Evolutionary conservation across 2,329 filamentous ascomycete species (phyloP).

Genomic region (Balansia obtecta): DNA sequence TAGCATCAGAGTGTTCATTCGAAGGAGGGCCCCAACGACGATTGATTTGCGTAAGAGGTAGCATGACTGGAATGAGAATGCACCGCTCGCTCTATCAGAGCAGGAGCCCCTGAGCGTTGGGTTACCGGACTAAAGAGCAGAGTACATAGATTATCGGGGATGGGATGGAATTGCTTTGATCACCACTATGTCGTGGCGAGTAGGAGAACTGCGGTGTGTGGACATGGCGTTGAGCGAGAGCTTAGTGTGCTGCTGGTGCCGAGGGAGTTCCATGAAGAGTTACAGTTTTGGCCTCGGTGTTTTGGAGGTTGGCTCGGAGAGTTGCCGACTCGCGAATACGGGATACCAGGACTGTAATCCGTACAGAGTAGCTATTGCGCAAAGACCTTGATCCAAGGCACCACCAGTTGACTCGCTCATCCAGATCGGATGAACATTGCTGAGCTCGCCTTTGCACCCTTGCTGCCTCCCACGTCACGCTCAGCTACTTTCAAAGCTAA

Average conservation of each 20-base stretch:
- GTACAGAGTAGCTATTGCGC: too few species aligned
- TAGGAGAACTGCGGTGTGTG: neutral
- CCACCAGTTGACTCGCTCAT: too few species aligned
- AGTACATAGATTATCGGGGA: conserved; percentile 33
- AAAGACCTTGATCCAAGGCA: too few species aligned
- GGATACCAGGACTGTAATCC: neutral
- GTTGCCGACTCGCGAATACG: neutral
- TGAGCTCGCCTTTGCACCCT: too few species aligned
- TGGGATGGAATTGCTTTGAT: neutral
- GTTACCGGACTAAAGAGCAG: conserved; percentile 50
- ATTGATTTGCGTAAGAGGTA: neutral
- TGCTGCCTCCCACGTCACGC: too few species aligned
- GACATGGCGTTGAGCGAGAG: neutral
- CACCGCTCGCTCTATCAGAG: conserved; percentile 48
- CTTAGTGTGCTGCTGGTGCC: neutral
- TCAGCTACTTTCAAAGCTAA: too few species aligned
- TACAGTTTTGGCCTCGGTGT: neutral
- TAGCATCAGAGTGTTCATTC: conserved; percentile 6
- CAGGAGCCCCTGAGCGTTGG: conserved; percentile 45
- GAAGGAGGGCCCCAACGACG: conserved; percentile 13
- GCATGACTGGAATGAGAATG: neutral
- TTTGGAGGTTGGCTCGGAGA: neutral
- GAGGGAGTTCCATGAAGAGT: neutral
- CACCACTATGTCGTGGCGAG: neutral
- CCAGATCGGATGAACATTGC: too few species aligned